phyloP scores from a whole-genome alignment of 1,284 basidiomycete genomes.

The Ustilago bromivora region DNA sequence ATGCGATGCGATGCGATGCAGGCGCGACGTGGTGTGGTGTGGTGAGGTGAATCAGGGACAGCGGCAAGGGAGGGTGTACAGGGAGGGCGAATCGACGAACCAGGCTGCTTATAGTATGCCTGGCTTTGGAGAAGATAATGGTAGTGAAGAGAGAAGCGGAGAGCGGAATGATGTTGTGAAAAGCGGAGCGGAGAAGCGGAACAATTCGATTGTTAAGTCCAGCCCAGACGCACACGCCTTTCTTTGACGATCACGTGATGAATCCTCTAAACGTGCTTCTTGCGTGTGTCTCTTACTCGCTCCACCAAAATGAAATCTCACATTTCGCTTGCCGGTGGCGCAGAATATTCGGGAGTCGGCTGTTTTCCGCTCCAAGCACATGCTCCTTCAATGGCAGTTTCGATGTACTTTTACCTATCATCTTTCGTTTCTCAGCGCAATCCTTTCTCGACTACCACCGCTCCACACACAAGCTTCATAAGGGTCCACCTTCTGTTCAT shows the following conservation, averaged over 20 bases:
- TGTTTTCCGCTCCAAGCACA: background rate
- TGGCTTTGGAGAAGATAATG: too few species aligned
- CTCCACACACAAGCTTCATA: background rate
- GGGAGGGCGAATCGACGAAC: too few species aligned
- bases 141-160: background rate
- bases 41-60: background rate
- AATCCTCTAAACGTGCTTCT: constrained; percentile 4
- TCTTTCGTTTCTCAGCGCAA: background rate
- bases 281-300: background rate
- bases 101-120: too few species aligned
- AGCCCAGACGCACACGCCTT: too few species aligned
- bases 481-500: background rate
- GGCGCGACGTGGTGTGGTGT: background rate
- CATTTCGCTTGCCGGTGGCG: background rate
- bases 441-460: background rate
- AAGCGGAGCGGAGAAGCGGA: too few species aligned
- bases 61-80: background rate
- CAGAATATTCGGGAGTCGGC: constrained; percentile 17
- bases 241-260: too few species aligned
- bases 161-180: background rate
- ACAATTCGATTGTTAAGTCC: too few species aligned
- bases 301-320: constrained; percentile 13
- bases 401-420: background rate
- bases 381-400: background rate
- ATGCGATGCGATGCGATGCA: background rate